Evolutionary conservation across 805 yeast species (phyloP).

Genomic region (Kregervanrija fluxuum): DNA sequence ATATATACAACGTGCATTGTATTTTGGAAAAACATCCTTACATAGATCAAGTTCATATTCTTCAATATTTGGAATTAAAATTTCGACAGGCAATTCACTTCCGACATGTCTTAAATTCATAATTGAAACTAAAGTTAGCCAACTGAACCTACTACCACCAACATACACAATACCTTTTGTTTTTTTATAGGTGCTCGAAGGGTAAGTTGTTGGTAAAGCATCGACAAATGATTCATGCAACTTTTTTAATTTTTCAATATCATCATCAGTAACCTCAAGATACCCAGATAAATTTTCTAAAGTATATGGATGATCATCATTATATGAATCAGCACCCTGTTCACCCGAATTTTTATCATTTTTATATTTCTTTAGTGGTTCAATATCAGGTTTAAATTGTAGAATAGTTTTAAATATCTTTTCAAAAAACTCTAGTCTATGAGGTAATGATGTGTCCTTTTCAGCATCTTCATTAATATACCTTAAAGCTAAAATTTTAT

Average conservation of each 20-base stretch:
- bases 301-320: not conserved
- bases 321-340: not conserved
- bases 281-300: slow-evolving; percentile 34
- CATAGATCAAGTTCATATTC: slow-evolving; percentile 71
- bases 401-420: slow-evolving; percentile 6
- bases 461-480: not conserved
- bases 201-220: slow-evolving; percentile 40
- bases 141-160: slow-evolving; percentile 73
- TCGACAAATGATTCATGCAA: slow-evolving; percentile 41
- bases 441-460: not conserved
- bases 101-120: slow-evolving; percentile 56
- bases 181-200: slow-evolving; percentile 40
- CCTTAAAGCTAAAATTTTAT: not conserved
- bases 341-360: not conserved
- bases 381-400: slow-evolving; percentile 38
- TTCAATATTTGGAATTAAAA: slow-evolving; percentile 61
- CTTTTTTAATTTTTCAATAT: slow-evolving; percentile 35
- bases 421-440: not conserved
- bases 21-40: slow-evolving; percentile 46
- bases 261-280: slow-evolving; percentile 37
- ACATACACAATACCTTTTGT: slow-evolving; percentile 53
- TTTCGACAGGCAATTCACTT: slow-evolving; percentile 68
- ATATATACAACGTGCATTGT: slow-evolving; percentile 59
- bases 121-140: slow-evolving; percentile 59
- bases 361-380: slow-evolving; percentile 4